phyloP scores from a whole-genome alignment of 345 rosid genomes.

The Raphanus sativus region DNA sequence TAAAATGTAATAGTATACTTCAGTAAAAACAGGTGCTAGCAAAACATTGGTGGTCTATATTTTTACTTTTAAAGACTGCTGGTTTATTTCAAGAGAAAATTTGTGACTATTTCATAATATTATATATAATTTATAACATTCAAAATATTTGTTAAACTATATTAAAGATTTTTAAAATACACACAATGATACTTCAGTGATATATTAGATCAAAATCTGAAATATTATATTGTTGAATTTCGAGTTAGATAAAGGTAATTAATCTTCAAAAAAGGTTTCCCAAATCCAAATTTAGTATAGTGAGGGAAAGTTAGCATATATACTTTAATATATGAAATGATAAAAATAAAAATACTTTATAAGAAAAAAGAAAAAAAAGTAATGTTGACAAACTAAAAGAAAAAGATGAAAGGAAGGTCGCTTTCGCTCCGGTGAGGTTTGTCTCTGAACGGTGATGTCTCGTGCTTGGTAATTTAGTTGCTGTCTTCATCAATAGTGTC shows the following conservation, averaged over 20 bases:
- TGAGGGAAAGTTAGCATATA: background rate
- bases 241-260: background rate
- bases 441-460: slow-evolving; percentile 37
- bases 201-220: background rate
- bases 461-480: slow-evolving; percentile 25
- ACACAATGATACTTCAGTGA: background rate
- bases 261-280: background rate
- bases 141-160: no score
- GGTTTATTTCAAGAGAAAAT: background rate
- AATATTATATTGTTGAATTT: background rate
- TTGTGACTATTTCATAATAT: background rate
- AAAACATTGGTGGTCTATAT: background rate
- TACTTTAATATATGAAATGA: background rate
- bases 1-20: no score
- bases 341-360: background rate
- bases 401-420: slow-evolving; percentile 29
- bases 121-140: no score
- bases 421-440: slow-evolving; percentile 30
- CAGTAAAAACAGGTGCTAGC: background rate
- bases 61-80: no score
- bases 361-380: background rate
- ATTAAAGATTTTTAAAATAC: background rate
- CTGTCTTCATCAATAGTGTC: slow-evolving; percentile 27
- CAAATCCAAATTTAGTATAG: background rate
- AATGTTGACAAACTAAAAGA: slow-evolving; percentile 12